Base-by-base conservation (phyloP, 208 protist genomes). In the Zelonia costaricensis region DNA sequence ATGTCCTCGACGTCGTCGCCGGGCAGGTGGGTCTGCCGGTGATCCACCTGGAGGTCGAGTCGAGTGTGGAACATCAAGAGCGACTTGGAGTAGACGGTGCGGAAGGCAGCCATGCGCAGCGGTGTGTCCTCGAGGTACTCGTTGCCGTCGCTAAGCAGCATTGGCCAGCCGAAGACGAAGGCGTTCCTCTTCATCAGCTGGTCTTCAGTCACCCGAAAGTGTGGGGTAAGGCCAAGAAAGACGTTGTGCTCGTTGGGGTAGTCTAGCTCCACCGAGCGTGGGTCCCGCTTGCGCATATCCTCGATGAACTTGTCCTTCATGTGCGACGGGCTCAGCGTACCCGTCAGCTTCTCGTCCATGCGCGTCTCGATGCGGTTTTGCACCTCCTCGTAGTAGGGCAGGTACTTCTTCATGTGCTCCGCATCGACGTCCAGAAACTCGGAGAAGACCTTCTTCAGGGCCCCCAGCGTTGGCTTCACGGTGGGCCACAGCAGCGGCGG, bases 111-210 rank as follows among this genome's bases (percentile, higher is more conserved):
- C 79, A 86, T 90, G 44, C 80, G 80, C 28, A 94, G 73, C 25
- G 80, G 78, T 1, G 86, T 91, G 44, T 90, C 88, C 42, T 95
- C 76, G 39, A 94, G 68, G 58, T 90, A 67, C 46, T 86, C 69
- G 67, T 97, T 97, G 15, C 87, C 87, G 47, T 94, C 86, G 51
- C 90, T 93, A 51, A 96, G 68, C 40, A 97, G 52, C 22, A 97
- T 55, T 9, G 94, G 94, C 88, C 91, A 97, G 9, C 88, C 89
- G 78, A 97, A 97, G 16, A 97, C 75, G 71, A 96, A 97, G 1
- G 94, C 77, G 60, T 97, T 97, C 18, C 67, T 80, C 68, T 95
- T 95, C 84, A 96, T 91, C 53, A 94, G 66, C 5, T 63, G 61
- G 55, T 94, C 83, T 66, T 97, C 89, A 13, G 90, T 57, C 10